These are phyloP conservation scores for Lipomyces sp. DNA, from an alignment of 805 yeast species.

Conservation along the genomic window DNA sequence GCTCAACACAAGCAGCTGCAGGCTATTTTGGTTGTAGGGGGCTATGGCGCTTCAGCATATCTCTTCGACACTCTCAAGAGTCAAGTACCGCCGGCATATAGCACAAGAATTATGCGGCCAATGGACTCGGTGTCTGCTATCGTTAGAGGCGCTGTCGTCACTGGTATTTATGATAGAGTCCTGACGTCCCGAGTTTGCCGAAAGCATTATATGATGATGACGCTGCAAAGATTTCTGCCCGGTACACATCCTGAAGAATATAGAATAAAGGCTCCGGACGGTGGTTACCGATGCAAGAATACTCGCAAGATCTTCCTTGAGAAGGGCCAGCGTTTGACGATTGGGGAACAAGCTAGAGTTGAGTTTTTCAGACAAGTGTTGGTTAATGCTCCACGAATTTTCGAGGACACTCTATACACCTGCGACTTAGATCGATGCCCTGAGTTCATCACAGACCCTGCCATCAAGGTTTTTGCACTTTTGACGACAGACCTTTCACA, in stretches of 20 bases:
- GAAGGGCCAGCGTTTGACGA: constrained; percentile 23
- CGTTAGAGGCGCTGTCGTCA: constrained; percentile 35
- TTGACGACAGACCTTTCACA: constrained; percentile 25
- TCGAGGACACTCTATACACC: constrained; percentile 25
- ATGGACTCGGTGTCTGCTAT: constrained; percentile 30
- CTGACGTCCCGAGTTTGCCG: constrained; percentile 31
- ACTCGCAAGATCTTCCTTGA: constrained; percentile 20
- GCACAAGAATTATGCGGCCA: constrained; percentile 24
- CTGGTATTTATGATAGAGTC: constrained; percentile 27
- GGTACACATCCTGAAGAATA: constrained; percentile 26
- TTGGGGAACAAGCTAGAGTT: constrained; percentile 17
- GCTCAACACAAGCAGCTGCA: constrained; percentile 7
- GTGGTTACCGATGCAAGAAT: constrained; percentile 20
- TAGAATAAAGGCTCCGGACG: constrained; percentile 20
- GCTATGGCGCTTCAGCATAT: constrained; percentile 33
- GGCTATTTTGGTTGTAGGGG: constrained; percentile 34
- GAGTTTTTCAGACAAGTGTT: constrained; percentile 20
- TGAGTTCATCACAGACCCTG: constrained; percentile 12
- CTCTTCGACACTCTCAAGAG: constrained; percentile 21
- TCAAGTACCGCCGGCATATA: constrained; percentile 23
- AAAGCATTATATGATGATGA: constrained; percentile 27
- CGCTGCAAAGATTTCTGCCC: constrained; percentile 20
- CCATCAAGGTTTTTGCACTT: constrained; percentile 13
- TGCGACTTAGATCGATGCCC: constrained; percentile 31
- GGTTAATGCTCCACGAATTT: constrained; percentile 9